phyloP scores from a whole-genome alignment of 1,139 yeast genomes.

The Candida smagusa region DNA sequence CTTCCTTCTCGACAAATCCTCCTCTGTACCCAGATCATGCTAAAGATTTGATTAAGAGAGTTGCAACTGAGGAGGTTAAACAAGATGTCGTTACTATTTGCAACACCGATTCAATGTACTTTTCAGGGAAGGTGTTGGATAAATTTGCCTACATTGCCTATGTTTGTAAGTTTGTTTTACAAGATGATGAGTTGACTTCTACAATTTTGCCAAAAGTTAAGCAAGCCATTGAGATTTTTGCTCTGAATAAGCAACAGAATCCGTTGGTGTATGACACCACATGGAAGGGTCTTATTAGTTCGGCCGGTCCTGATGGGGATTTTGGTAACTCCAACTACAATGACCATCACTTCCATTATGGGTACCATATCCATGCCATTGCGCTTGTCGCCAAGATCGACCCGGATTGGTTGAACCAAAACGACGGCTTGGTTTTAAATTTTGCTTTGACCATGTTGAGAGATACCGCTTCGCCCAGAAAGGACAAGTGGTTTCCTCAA shows the following conservation, averaged over 20 bases:
- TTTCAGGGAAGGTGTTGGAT: constrained; percentile 70
- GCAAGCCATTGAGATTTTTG: constrained; percentile 57
- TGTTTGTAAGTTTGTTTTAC: constrained; percentile 54
- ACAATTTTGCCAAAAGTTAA: constrained; percentile 50
- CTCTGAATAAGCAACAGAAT: constrained; percentile 52
- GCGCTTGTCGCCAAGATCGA: constrained; percentile 63
- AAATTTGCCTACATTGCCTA: constrained; percentile 72
- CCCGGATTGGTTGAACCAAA: constrained; percentile 27
- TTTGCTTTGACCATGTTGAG: constrained; percentile 36
- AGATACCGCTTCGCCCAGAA: constrained; percentile 41
- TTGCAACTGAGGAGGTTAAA: constrained; percentile 51
- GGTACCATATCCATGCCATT: constrained; percentile 72
- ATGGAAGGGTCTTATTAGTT: constrained; percentile 75
- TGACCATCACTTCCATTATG: constrained; percentile 82
- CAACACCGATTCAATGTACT: constrained; percentile 69
- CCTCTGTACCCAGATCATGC: constrained; percentile 37
- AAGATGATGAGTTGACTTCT: constrained; percentile 44
- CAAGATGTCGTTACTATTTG: constrained; percentile 58
- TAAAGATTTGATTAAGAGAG: constrained; percentile 34
- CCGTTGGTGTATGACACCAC: constrained; percentile 65
- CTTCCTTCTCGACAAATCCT: constrained; percentile 33
- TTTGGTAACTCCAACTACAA: constrained; percentile 77
- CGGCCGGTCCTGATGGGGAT: constrained; percentile 65
- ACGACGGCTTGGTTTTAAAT: constrained; percentile 25
- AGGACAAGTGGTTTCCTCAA: constrained; percentile 38